phyloP scores from a whole-genome alignment of 345 rosid genomes.

The Citrus reticulata region DNA sequence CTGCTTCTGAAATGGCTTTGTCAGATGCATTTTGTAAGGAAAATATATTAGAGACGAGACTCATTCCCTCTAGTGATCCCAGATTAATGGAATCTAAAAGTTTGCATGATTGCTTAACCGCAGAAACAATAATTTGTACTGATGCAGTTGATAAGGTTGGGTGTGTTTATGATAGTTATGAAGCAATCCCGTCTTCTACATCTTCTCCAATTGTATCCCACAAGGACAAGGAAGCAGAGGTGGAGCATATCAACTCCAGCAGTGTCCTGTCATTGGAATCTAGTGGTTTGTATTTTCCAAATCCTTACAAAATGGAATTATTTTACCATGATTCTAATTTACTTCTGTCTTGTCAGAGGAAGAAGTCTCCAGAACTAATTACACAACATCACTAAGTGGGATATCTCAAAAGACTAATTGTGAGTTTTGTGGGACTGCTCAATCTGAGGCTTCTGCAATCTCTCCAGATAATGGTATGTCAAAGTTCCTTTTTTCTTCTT shows the following conservation, averaged over 20 bases:
- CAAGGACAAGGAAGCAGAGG: conserved; percentile 18
- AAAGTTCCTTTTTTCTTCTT: background rate
- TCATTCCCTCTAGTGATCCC: conserved; percentile 15
- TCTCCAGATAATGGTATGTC: conserved; percentile 11
- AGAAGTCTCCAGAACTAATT: conserved; percentile 2
- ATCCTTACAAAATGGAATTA: background rate
- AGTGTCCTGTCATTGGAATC: conserved; percentile 23
- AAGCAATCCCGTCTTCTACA: background rate
- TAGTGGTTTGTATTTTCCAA: conserved; percentile 35
- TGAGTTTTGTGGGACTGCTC: conserved; percentile 11
- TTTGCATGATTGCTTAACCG: conserved; percentile 10
- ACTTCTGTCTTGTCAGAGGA: conserved; percentile 8
- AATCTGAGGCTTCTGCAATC: background rate
- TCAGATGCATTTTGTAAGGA: conserved; percentile 11
- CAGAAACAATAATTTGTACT: conserved; percentile 3
- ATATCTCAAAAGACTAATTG: background rate
- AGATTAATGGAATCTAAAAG: conserved; percentile 2
- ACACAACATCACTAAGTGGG: background rate
- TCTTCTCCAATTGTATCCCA: conserved; percentile 1
- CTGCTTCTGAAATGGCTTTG: conserved; percentile 12
- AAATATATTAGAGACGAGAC: conserved; percentile 14
- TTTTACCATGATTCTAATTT: background rate
- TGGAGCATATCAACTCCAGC: conserved; percentile 12
- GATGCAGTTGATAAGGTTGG: conserved; percentile 10
- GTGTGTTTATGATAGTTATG: conserved; percentile 17